Percentiles rank a stretch among this genome's conserved stretches.
Evolutionary conservation across 2,329 filamentous ascomycete species (phyloP).

Genomic region (Ophiostoma himal-ulmi): DNA sequence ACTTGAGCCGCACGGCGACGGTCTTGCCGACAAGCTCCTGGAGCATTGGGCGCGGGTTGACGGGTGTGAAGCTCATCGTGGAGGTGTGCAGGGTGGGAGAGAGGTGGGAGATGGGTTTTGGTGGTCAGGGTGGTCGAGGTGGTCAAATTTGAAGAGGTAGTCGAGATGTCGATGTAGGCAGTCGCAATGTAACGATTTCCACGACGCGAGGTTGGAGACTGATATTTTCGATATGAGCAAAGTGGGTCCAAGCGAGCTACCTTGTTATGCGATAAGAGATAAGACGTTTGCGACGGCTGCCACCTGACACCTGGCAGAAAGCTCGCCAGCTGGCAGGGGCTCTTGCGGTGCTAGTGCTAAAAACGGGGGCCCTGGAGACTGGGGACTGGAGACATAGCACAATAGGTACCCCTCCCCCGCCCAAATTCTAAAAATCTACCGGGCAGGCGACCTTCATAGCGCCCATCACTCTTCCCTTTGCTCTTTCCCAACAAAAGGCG

Average conservation of each 20-base stretch:
- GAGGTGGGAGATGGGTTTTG: background rate
- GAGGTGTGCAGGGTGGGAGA: background rate
- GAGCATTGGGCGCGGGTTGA: constrained; percentile 96
- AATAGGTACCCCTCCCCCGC: constrained; percentile 3
- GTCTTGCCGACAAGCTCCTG: constrained; percentile 89
- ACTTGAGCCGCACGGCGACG: constrained; percentile 89
- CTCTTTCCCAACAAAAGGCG: constrained; percentile 3
- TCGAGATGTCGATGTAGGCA: background rate
- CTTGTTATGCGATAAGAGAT: constrained; percentile 1
- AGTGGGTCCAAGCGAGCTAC: constrained; percentile 15
- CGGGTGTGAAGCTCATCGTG: constrained; percentile 62
- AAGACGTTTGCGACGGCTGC: background rate
- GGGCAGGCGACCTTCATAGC: background rate
- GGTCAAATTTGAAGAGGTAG: background rate
- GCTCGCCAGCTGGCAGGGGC: background rate
- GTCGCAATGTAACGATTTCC: background rate
- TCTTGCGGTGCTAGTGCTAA: background rate
- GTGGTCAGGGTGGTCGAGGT: background rate
- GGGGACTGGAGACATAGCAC: background rate
- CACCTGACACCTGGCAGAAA: background rate
- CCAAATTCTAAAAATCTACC: background rate
- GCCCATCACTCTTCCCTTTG: background rate
- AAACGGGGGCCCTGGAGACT: background rate
- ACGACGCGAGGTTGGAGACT: constrained; percentile 20
- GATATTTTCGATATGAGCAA: constrained; percentile 12